These are phyloP conservation scores for Ogataea hybrid DNA, from an alignment of 1,139 yeast genomes.

Conservation along the genomic window DNA sequence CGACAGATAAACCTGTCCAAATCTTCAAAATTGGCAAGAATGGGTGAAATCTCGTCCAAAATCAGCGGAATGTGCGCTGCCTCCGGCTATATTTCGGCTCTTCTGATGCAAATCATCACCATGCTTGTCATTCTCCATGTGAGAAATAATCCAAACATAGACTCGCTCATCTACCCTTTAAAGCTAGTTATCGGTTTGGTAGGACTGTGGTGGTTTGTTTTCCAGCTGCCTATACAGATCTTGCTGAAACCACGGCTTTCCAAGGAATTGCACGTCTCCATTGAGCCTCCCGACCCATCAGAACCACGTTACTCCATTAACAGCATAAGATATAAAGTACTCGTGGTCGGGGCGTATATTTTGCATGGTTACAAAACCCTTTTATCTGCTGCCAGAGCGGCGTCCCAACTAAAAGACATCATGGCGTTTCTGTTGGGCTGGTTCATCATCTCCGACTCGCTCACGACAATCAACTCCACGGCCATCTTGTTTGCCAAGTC, in stretches of 20 bases:
- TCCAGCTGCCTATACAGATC: slow-evolving; percentile 55
- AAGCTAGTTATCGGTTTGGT: slow-evolving; percentile 56
- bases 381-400: slow-evolving; percentile 50
- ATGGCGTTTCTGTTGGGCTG: slow-evolving; percentile 59
- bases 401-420: slow-evolving; percentile 56
- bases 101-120: slow-evolving; percentile 57
- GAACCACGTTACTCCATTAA: neutral
- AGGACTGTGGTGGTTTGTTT: slow-evolving; percentile 70
- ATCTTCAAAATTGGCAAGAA: slow-evolving; percentile 6
- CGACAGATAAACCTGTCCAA: slow-evolving; percentile 18
- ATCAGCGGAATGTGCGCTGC: slow-evolving; percentile 69
- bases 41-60: slow-evolving; percentile 39
- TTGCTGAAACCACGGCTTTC: slow-evolving; percentile 46
- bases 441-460: slow-evolving; percentile 68
- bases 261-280: slow-evolving; percentile 17
- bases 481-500: slow-evolving; percentile 70
- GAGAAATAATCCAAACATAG: slow-evolving; percentile 34
- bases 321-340: slow-evolving; percentile 11
- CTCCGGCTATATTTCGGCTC: slow-evolving; percentile 60
- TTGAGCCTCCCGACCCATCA: slow-evolving; percentile 11
- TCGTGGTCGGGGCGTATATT: slow-evolving; percentile 35
- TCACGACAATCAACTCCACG: slow-evolving; percentile 71
- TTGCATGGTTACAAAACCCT: slow-evolving; percentile 60
- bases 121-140: slow-evolving; percentile 42
- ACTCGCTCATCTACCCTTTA: slow-evolving; percentile 33